Conservation (phyloP, 805 yeast species). For the Cyberlindnera misumaiensis region DNA sequence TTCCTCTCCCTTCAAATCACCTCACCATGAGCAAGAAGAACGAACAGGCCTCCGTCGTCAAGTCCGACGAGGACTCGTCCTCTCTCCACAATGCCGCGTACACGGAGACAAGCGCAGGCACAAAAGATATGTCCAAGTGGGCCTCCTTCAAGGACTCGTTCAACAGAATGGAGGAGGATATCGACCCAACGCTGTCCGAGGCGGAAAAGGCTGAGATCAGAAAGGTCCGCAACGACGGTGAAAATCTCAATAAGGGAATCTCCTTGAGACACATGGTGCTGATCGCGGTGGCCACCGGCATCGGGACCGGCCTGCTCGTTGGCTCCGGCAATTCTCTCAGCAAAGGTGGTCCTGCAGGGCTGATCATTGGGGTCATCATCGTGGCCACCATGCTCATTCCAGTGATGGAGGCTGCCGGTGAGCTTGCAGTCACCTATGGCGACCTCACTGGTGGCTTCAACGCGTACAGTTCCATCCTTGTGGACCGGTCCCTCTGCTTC, state of each 20-base stretch:
- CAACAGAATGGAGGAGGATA: constrained; percentile 26
- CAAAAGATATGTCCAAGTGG: constrained; percentile 17
- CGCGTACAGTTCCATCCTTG: constrained; percentile 27
- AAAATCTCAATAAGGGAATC: constrained; percentile 31
- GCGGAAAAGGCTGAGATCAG: constrained; percentile 31
- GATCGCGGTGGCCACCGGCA: constrained; percentile 71
- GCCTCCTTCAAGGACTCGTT: constrained; percentile 27
- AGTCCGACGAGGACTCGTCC: constrained; percentile 16
- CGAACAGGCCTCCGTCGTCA: constrained; percentile 6
- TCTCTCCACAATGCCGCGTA: constrained; percentile 16
- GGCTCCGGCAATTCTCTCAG: constrained; percentile 57
- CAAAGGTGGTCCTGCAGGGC: constrained; percentile 59
- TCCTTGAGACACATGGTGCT: constrained; percentile 55
- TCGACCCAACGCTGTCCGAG: constrained; percentile 34
- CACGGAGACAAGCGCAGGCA: constrained; percentile 12
- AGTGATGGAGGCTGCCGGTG: constrained; percentile 56
- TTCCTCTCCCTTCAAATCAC: neutral
- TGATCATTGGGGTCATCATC: constrained; percentile 50
- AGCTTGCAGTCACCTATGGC: constrained; percentile 34
- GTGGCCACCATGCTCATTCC: constrained; percentile 58
- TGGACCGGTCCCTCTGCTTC: constrained; percentile 55
- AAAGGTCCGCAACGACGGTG: constrained; percentile 20
- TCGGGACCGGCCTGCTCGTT: constrained; percentile 71
- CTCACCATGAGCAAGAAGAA: constrained; percentile 6
- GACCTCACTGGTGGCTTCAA: constrained; percentile 35